Base-by-base conservation (phyloP, 805 yeast genomes). In the Yarrowia deformans region DNA sequence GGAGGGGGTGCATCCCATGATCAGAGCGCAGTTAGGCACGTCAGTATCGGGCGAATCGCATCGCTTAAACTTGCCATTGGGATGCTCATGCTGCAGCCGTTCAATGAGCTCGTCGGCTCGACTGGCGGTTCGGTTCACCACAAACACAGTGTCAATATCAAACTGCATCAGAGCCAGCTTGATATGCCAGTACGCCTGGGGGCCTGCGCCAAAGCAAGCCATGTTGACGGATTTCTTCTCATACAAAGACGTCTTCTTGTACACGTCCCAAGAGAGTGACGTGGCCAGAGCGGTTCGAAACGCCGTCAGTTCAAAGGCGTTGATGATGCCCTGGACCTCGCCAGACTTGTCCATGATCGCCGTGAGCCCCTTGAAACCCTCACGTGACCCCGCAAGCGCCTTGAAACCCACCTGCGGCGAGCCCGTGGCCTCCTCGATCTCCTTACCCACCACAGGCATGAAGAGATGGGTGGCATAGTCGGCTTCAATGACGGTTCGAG, bases 111-210 rank as follows among this genome's bases (percentile, higher is more conserved):
- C 55, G 12, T 63, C 46, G 1, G 68, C 68, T 9, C 68, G 55
- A n/a, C 19, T 34, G 0, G 68, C 56, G 8, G 68, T 63, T 37
- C 68, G 68, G 37, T 63, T 63, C 43, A 49, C 45, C 8, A 63
- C 18, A 9, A 19, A 48, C 8, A 63, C 68, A 9, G 55, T 63
- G 45, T 63, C 56, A 7, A 63, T 63, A 0, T 48, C 39, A 39
- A 63, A 63, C 29, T 63, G 68, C 56, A 66, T 66, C 19, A 66
- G 42, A 2, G 69, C 69, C 23, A 66, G 50, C 23, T 54, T 66
- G 35, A 66, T 34, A 8, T 66, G 69, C 69, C 69, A 66, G 52
- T 66, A 66, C 2, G 69, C 69, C 37, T 66, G 69, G 14, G 61
- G 61, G 0, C 69, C 69, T 1, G 69, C 60, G 40, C 69, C 69